These are phyloP conservation scores for Emmonsiellopsis sp. DNA, from an alignment of 2,329 filamentous ascomycete genomes.

Conservation along the genomic window DNA sequence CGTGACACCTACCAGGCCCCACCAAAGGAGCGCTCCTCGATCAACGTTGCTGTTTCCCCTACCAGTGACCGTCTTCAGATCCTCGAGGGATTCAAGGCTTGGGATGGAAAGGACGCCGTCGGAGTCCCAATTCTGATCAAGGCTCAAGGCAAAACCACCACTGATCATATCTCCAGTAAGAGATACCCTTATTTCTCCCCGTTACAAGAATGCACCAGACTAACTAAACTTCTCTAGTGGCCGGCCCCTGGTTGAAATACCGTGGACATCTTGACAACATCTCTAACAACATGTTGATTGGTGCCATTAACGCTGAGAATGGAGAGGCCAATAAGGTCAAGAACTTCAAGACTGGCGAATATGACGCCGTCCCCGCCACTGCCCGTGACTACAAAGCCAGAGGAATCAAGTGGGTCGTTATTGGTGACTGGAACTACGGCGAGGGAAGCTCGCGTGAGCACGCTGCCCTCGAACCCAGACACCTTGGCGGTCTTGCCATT, in stretches of 20 bases:
- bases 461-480: slow-evolving; percentile 92
- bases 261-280: slow-evolving; percentile 98
- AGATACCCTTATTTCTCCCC: neutral
- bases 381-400: slow-evolving; percentile 98
- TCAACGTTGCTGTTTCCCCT: slow-evolving; percentile 76
- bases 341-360: slow-evolving; percentile 78
- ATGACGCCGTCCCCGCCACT: slow-evolving; percentile 80
- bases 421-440: slow-evolving; percentile 99
- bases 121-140: slow-evolving; percentile 93
- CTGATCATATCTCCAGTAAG: slow-evolving; percentile 79
- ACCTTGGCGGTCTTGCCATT: slow-evolving; percentile 94
- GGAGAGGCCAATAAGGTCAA: slow-evolving; percentile 95
- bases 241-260: slow-evolving; percentile 96
- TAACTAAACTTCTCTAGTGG: slow-evolving; percentile 43
- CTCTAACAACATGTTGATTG: slow-evolving; percentile 99
- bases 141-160: slow-evolving; percentile 90
- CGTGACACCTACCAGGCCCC: slow-evolving; percentile 94
- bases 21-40: slow-evolving; percentile 63
- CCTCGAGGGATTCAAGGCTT: slow-evolving; percentile 72
- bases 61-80: slow-evolving; percentile 90
- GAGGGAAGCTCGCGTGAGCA: slow-evolving; percentile 98
- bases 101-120: slow-evolving; percentile 83
- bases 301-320: slow-evolving; percentile 92
- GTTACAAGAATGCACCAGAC: neutral
- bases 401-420: slow-evolving; percentile 90